A percentile compares a stretch with the other conserved stretches of the same genome.
Evolutionary conservation across 805 yeast species (phyloP).

Genomic region (Kodamaea restingae): DNA sequence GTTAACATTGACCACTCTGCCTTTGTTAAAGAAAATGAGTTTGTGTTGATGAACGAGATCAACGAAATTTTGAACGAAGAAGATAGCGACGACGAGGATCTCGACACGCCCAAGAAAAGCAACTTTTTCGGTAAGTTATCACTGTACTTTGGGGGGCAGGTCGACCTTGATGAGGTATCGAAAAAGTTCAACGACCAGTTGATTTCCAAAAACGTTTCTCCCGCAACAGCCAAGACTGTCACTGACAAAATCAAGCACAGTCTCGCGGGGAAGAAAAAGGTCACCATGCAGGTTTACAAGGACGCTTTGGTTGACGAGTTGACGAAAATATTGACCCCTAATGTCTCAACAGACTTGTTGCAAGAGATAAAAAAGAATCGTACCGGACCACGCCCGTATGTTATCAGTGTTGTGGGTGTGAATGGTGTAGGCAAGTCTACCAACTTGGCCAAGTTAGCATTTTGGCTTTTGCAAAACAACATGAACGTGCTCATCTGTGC

Average conservation of each 20-base stretch:
- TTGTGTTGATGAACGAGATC: conserved; percentile 39
- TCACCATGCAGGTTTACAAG: conserved; percentile 67
- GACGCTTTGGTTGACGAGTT: conserved; percentile 60
- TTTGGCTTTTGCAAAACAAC: conserved; percentile 91
- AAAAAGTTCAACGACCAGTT: conserved; percentile 69
- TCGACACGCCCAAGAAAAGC: conserved; percentile 7
- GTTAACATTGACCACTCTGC: conserved; percentile 26
- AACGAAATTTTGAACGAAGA: conserved; percentile 34
- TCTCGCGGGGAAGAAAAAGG: conserved; percentile 63
- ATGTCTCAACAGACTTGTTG: conserved; percentile 80
- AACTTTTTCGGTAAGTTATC: conserved; percentile 31
- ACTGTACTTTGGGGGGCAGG: conserved; percentile 35
- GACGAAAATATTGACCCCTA: conserved; percentile 81
- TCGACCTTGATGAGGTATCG: conserved; percentile 58
- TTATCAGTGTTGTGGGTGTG: conserved; percentile 96
- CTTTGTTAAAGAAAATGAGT: conserved; percentile 34
- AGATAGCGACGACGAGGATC: conserved; percentile 28
- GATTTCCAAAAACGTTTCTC: conserved; percentile 84
- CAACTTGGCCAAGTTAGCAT: conserved; percentile 87
- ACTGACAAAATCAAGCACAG: conserved; percentile 67
- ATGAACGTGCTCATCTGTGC: conserved; percentile 87
- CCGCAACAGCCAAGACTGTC: conserved; percentile 74
- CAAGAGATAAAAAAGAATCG: conserved; percentile 64
- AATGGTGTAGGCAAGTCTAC: conserved; percentile 98
- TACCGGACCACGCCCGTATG: conserved; percentile 60